Base-by-base conservation (phyloP, 805 yeast species). In the Cephaloascus fragrans region DNA sequence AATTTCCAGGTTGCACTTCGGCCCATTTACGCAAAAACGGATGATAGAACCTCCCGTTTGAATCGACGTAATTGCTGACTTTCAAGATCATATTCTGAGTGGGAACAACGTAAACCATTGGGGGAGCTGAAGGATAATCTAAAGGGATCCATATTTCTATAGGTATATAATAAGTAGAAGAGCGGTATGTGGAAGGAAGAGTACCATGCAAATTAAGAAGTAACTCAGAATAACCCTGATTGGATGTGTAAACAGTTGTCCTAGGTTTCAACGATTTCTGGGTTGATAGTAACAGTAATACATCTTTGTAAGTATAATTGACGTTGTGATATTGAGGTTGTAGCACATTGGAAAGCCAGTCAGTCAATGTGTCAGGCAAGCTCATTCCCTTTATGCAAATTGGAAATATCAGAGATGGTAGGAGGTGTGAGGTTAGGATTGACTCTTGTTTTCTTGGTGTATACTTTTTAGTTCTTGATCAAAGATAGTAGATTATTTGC, bases 61-160 rank as follows among this genome's bases (percentile, higher is more conserved):
- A 57, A 55, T 84, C 95, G 3, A 85, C 73, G 47, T 73, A 66
- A 45, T 76, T 79, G 19, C 82, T 80, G 0, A 88, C 82, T 32
- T 64, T 64, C 15, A 81, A 53, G 28, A 65, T 53, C 59, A 66
- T 64, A 12, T 52, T 53, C 18, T 57, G 51, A n/a, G 77, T 69
- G 2, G 81, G 77, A 17, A 71, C 66, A 9, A 88, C 73, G 50
- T 67, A 83, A 1, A 77, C 70, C n/a, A 76, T 48, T 0, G 97
- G 97, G 1, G 80, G 69, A 3, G 60, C 64, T n/a, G 50, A 47
- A 0, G 96, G 96, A 47, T 83, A 88, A 18, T 67, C 63, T 19
- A 69, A 67, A 0, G 95, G 95, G 4, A 89, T 50, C 95, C 95
- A 87, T 3, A 88, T 55, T 39, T 77, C 77, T 10, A 87, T 49